Conservation (phyloP, 306 rosid species). For the Coriaria nepalensis region DNA sequence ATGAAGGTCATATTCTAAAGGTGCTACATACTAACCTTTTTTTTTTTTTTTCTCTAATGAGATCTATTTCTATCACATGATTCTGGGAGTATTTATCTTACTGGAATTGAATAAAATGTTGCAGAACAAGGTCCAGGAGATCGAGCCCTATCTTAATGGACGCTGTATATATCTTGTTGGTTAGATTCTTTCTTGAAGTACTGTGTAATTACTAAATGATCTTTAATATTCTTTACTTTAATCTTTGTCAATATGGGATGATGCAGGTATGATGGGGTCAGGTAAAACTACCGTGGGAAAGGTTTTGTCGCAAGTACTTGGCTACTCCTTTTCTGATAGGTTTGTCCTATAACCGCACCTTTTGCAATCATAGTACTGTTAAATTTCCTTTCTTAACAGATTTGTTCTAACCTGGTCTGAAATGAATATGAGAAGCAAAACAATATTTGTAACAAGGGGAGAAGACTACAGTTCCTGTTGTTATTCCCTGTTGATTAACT, state of each 20-base stretch:
- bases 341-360: conserved; percentile 25
- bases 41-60: background rate
- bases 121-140: conserved; percentile 65
- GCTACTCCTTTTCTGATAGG: conserved; percentile 79
- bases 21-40: conserved; percentile 10
- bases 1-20: conserved; percentile 31
- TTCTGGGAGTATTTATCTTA: conserved; percentile 25
- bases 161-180: conserved; percentile 96
- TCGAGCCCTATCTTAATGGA: conserved; percentile 59
- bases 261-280: conserved; percentile 99
- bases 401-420: background rate
- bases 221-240: conserved; percentile 4
- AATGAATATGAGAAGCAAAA: too few species aligned
- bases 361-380: too few species aligned
- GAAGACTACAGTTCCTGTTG: too few species aligned
- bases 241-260: background rate
- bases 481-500: too few species aligned
- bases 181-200: conserved; percentile 34
- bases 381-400: too few species aligned
- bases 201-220: conserved; percentile 4
- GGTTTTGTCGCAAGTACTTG: conserved; percentile 62
- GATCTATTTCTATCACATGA: background rate
- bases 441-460: too few species aligned
- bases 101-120: conserved; percentile 34
- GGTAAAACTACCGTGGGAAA: conserved; percentile 97